phyloP scores from a whole-genome alignment of 1,284 basidiomycete species.

The Flammula alnicola region DNA sequence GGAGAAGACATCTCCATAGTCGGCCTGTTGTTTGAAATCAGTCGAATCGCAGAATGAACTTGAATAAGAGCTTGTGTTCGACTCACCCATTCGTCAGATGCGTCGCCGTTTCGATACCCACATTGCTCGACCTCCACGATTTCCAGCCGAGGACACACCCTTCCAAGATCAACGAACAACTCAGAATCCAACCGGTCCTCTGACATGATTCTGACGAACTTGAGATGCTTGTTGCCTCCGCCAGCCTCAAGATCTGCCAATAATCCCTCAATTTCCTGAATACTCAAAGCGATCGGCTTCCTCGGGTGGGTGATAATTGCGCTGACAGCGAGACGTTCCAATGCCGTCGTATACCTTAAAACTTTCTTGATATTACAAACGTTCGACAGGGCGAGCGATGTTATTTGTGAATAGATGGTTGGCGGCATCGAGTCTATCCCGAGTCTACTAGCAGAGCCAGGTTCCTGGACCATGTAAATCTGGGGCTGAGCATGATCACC shows the following conservation, averaged over 20 bases:
- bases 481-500: not conserved
- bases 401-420: conserved; percentile 31
- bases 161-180: conserved; percentile 32
- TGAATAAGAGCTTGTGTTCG: conserved; percentile 4
- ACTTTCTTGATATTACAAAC: conserved; percentile 35
- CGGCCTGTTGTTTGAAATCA: conserved; percentile 33
- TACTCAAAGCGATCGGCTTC: conserved; percentile 36
- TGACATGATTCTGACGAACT: conserved; percentile 38
- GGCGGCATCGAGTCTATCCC: not conserved
- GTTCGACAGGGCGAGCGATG: conserved; percentile 39
- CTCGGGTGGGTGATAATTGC: conserved; percentile 39
- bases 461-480: not conserved
- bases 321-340: conserved; percentile 36
- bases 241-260: conserved; percentile 31
- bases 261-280: conserved; percentile 31
- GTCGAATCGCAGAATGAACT: too few species aligned
- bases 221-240: conserved; percentile 24
- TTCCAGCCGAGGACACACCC: conserved; percentile 37
- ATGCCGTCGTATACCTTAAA: conserved; percentile 29
- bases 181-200: conserved; percentile 39
- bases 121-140: conserved; percentile 42
- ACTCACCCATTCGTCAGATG: conserved; percentile 41
- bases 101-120: conserved; percentile 41
- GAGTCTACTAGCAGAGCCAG: too few species aligned
- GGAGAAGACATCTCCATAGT: conserved; percentile 36